Base-by-base conservation (phyloP, 177 flowering plant species). In the Vitis hybrid region DNA sequence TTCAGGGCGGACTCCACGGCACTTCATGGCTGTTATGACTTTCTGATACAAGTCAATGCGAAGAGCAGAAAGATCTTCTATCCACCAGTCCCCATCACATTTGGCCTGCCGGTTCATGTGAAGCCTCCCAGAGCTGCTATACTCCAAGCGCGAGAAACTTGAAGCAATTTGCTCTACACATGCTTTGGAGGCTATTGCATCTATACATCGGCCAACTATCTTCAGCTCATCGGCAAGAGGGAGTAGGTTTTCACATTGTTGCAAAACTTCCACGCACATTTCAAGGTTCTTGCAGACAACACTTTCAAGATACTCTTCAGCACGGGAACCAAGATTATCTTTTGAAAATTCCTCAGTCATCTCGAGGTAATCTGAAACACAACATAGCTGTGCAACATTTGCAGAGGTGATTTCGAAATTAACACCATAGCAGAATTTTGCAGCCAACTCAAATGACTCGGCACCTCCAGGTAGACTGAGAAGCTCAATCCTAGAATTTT, bases 131-230 rank as follows among this genome's bases (percentile, higher is more conserved):
- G 97, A 91, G 80, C 94, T 87, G 82, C 96, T 93, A 61, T 91
- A 91, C 80, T 93, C 98, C 58, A 93, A 77, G 49, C 94, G 90
- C 1, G 96, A 93, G 78, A 93, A 93, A 71, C 98, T 93, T 30
- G 98, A 93, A 34, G 96, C 97, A 69, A 93, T 93, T 74, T 93
- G 98, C 84, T 93, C 98, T 8, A 83, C 90, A 66, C 96, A 89
- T 45, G 98, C 90, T 77, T 91, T 93, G 58, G 97, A 84, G 26
- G 98, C 98, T 75, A 93, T 87, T 18, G 94, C 85, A 63, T 93
- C 98, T 4, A 87, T 82, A 76, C 98, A 93, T n/a, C 88, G 80
- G 74, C 81, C 69, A 13, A 85, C 88, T 50, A 93, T 82, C 58
- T 79, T 87, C 65, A 93, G 84, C 80, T 93, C 98, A 67, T 93